Conservation (phyloP, 257 asterid genomes). For the Nicotiana undulata region DNA sequence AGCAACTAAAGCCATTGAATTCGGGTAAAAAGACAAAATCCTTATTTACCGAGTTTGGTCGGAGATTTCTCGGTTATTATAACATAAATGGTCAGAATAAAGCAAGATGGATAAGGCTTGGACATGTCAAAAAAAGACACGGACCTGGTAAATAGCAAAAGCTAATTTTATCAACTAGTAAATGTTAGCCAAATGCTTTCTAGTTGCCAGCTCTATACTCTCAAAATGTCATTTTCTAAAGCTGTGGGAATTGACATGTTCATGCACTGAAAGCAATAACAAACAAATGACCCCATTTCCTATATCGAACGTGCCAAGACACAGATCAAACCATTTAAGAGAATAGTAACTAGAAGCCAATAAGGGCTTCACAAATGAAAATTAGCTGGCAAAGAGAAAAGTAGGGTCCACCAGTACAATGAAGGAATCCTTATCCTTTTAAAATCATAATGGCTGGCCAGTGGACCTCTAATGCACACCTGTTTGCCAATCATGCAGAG, state of each 20-base stretch:
- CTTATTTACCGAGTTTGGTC: not conserved
- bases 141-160: not conserved
- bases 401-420: slow-evolving; percentile 13
- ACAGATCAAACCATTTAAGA: slow-evolving; percentile 3
- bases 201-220: slow-evolving; percentile 1
- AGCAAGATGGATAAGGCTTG: not conserved
- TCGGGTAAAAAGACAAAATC: not conserved
- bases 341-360: not conserved
- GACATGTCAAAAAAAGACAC: not conserved
- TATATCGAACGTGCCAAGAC: slow-evolving; percentile 12
- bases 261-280: slow-evolving; percentile 9
- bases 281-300: slow-evolving; percentile 13
- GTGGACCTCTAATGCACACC: slow-evolving; percentile 8
- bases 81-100: not conserved
- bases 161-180: not conserved
- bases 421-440: slow-evolving; percentile 2
- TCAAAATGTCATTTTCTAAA: not conserved
- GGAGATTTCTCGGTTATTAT: not conserved
- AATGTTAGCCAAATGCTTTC: not conserved
- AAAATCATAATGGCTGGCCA: slow-evolving; percentile 1
- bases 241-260: not conserved
- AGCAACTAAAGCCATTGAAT: not conserved
- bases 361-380: slow-evolving; percentile 3
- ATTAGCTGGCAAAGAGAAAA: slow-evolving; percentile 20
- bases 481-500: slow-evolving; percentile 2